Conservation (phyloP, 2,329 filamentous ascomycete genomes). For the Calonectria pseudoturangicola region DNA sequence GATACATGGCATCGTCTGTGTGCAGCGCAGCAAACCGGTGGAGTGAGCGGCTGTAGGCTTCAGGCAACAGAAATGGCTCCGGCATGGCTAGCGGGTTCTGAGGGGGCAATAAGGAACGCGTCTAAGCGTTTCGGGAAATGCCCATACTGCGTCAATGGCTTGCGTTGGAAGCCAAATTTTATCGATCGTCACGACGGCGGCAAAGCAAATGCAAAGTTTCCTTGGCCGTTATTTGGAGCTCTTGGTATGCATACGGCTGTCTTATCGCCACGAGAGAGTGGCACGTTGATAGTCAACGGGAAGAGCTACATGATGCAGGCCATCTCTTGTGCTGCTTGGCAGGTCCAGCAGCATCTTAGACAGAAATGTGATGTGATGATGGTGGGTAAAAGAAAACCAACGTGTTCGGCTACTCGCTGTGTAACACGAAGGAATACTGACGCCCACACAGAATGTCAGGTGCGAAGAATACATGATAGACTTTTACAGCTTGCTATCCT, state of each 20-base stretch:
- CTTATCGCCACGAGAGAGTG: slow-evolving; percentile 20
- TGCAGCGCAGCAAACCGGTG: slow-evolving; percentile 16
- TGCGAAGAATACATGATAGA: not conserved
- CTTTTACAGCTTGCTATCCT: slow-evolving; percentile 75
- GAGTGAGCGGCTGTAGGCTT: slow-evolving; percentile 9
- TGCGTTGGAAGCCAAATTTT: not conserved
- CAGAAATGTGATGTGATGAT: slow-evolving; percentile 1
- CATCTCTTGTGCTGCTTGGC: not conserved
- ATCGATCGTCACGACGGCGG: not conserved
- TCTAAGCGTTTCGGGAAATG: slow-evolving; percentile 14
- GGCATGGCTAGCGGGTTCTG: not conserved
- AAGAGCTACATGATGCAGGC: slow-evolving; percentile 10
- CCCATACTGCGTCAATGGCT: slow-evolving; percentile 12
- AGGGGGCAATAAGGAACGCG: slow-evolving; percentile 9
- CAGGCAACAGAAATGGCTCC: slow-evolving; percentile 1
- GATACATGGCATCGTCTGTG: not conserved
- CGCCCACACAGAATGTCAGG: not conserved
- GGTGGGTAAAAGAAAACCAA: not conserved
- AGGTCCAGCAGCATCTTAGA: not conserved
- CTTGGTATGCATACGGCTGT: slow-evolving; percentile 17
- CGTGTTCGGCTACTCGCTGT: not conserved
- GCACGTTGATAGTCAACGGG: not conserved
- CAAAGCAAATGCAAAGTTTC: slow-evolving; percentile 13
- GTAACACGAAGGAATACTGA: not conserved
- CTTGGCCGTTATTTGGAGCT: slow-evolving; percentile 9